These are phyloP conservation scores for Macrolepiota fuliginosa DNA, from an alignment of 768 basidiomycete species.

Conservation along the genomic window DNA sequence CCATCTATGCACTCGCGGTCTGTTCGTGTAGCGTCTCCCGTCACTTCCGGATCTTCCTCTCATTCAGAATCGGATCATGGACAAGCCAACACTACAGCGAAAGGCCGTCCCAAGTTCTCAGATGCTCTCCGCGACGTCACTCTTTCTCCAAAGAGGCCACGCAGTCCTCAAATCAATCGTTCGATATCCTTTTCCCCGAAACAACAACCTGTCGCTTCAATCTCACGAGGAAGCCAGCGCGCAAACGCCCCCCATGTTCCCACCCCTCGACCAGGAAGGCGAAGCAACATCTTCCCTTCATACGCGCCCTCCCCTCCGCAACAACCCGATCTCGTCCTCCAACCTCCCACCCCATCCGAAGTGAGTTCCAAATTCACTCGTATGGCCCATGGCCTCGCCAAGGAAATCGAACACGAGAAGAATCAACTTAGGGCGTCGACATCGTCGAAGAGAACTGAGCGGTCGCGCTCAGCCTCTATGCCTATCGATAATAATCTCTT, in stretches of 20 bases:
- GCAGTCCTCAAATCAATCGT: constrained; percentile 35
- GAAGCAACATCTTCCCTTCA: constrained; percentile 26
- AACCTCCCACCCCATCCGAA: constrained; percentile 60
- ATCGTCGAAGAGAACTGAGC: neutral
- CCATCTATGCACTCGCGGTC: constrained; percentile 28
- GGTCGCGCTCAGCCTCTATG: constrained; percentile 12
- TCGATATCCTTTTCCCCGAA: constrained; percentile 18
- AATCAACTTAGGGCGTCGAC: constrained; percentile 9
- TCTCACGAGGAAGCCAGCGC: neutral
- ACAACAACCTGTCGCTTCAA: constrained; percentile 9
- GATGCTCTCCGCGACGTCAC: constrained; percentile 69
- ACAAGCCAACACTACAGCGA: constrained; percentile 25
- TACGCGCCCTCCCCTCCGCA: constrained; percentile 22
- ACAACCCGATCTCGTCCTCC: constrained; percentile 51
- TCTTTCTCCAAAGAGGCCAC: constrained; percentile 77
- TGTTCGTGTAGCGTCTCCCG: constrained; percentile 44
- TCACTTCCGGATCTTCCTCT: constrained; percentile 46
- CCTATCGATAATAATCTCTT: constrained; percentile 35
- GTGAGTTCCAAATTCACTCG: constrained; percentile 57
- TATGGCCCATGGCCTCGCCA: constrained; percentile 53
- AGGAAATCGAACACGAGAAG: constrained; percentile 48
- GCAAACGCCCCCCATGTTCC: constrained; percentile 16
- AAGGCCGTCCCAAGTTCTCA: constrained; percentile 55
- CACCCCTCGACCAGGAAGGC: constrained; percentile 32
- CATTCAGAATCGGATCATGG: constrained; percentile 48